Base-by-base conservation (phyloP, 2,329 filamentous ascomycete genomes). In the Cyphellophora europaea region DNA sequence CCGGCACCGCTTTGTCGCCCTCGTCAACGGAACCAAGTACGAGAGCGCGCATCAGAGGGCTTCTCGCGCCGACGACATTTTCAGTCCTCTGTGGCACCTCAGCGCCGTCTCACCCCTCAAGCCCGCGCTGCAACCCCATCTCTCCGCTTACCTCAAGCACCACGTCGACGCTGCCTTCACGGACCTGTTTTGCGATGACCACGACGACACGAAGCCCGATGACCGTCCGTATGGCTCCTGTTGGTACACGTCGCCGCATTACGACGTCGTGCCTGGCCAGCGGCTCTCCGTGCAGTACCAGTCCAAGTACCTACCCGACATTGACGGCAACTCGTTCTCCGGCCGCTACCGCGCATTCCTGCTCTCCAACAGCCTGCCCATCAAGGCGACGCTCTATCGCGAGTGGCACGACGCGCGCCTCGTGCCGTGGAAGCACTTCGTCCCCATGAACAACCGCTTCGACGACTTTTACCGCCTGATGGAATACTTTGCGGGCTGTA, bases 381-480 rank as follows among this genome's bases (percentile, higher is more conserved):
- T 91, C 59, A 91, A 89, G 60, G 74, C 79, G 5, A 86, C 83
- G 0, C 63, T 89, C 14, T 91, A 79, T 59, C 69, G 73, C 13
- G 84, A 91, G 54, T 91, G 83, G 84, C 83, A 88, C 51, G 82
- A 88, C 53, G 72, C 70, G 29, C 69, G 83, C 3, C 64, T 89
- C 2, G 64, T 85, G 2, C 69, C 81, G 1, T 91, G 84, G 83
- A 75, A 76, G 49, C 84, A 91, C 56, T 89, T 84, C 49, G 77
- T 87, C 2, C 84, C 84, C 11, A 77, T 89, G 71, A 80, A 87
- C 52, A 82, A 74, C 50, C 72, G 77, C 2, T 87, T 79, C 49
- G 62, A 72, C 21, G 84, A 88, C 47, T 70, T 82, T 49, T 87
- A 77, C 42, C 77, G 73, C 28, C 77, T 85, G 36, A 68, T 86